These are phyloP conservation scores for Taphrina pruni DNA, from an alignment of 1,139 yeast genomes.

Conservation along the genomic window DNA sequence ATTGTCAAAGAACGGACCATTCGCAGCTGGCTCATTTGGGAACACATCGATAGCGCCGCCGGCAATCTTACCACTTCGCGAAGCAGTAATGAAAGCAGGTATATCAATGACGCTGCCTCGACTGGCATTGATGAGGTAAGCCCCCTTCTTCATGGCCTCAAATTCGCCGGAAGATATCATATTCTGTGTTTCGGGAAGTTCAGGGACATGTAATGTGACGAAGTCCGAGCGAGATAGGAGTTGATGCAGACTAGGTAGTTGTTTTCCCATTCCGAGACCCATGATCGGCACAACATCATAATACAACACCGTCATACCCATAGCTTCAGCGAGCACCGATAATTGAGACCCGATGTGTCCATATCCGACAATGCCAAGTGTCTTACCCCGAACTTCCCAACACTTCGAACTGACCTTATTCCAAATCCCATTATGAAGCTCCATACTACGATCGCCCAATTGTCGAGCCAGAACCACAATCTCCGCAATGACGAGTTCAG, in stretches of 20 bases:
- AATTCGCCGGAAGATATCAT: slow-evolving; percentile 89
- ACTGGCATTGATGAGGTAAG: slow-evolving; percentile 92
- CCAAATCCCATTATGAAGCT: slow-evolving; percentile 97
- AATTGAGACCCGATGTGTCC: slow-evolving; percentile 99
- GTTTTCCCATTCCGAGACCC: slow-evolving; percentile 97
- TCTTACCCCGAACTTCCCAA: slow-evolving; percentile 99
- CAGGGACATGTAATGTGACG: slow-evolving; percentile 94
- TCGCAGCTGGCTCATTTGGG: slow-evolving; percentile 97
- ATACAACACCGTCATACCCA: slow-evolving; percentile 97
- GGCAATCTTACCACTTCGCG: slow-evolving; percentile 91
- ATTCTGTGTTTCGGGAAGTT: slow-evolving; percentile 86
- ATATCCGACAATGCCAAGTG: slow-evolving; percentile 94
- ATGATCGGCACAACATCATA: slow-evolving; percentile 91
- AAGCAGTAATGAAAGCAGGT: slow-evolving; percentile 88
- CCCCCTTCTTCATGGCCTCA: slow-evolving; percentile 94
- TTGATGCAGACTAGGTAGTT: slow-evolving; percentile 83
- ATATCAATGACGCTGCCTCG: slow-evolving; percentile 98
- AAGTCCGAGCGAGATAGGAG: slow-evolving; percentile 82
- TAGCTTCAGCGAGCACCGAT: slow-evolving; percentile 93
- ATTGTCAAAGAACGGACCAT: slow-evolving; percentile 80
- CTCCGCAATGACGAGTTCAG: slow-evolving; percentile 96
- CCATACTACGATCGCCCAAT: slow-evolving; percentile 94
- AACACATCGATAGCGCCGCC: slow-evolving; percentile 98
- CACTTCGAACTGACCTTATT: slow-evolving; percentile 93
- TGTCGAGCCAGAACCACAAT: slow-evolving; percentile 93